Conservation (phyloP, 192 early-diverging fungal species). For the Gamsiella multidivaricata region DNA sequence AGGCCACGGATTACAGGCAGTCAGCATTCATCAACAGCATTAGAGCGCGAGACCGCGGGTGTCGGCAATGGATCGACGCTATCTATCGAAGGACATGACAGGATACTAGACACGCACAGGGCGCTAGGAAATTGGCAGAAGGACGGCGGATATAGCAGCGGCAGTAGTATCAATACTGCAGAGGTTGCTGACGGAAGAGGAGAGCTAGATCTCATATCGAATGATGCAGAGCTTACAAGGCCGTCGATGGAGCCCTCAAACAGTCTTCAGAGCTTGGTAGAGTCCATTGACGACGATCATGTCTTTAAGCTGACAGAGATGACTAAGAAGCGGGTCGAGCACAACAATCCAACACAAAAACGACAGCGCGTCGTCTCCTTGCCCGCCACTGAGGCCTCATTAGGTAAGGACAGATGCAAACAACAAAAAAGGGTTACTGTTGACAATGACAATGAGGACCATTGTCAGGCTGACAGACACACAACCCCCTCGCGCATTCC, state of each 20-base stretch:
- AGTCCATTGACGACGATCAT: slow-evolving; percentile 47
- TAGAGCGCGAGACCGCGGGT: neutral
- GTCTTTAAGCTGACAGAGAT: slow-evolving; percentile 53
- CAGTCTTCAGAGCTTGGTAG: slow-evolving; percentile 48
- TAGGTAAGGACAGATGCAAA: slow-evolving; percentile 16
- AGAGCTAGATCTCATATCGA: slow-evolving; percentile 29
- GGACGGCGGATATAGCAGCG: slow-evolving; percentile 6
- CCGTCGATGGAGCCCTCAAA: slow-evolving; percentile 35
- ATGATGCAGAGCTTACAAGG: neutral
- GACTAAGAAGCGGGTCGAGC: slow-evolving; percentile 50
- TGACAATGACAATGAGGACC: too few species aligned
- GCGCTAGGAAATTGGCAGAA: slow-evolving; percentile 17
- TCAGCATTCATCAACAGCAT: slow-evolving; percentile 11
- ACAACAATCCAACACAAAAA: slow-evolving; percentile 48
- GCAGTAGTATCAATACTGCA: slow-evolving; percentile 1
- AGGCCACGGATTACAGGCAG: slow-evolving; percentile 11
- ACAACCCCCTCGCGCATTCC: neutral
- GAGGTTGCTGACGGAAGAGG: slow-evolving; percentile 15
- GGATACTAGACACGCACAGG: slow-evolving; percentile 22
- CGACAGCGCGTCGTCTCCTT: slow-evolving; percentile 43
- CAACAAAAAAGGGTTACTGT: slow-evolving; percentile 1
- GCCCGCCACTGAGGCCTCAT: slow-evolving; percentile 11
- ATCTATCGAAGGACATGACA: slow-evolving; percentile 3
- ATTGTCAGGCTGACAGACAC: too few species aligned
- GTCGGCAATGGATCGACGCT: neutral